Evolutionary conservation across 805 yeast genomes (phyloP).

Genomic region (Lipomyces lipofer): DNA sequence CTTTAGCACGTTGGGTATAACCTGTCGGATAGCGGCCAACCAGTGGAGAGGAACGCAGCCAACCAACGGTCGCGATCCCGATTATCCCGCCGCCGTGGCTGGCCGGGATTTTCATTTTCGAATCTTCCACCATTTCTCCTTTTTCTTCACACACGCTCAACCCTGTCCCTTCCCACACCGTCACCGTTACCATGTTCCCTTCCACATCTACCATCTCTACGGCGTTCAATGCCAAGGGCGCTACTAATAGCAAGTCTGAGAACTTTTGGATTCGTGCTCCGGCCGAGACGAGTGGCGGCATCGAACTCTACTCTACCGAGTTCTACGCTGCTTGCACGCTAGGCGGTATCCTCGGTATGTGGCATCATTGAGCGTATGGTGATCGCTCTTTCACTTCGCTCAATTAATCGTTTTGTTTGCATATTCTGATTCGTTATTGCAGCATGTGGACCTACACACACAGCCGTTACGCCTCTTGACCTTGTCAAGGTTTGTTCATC

Average conservation of each 20-base stretch:
- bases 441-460: conserved; percentile 97
- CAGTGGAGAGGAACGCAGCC: background rate
- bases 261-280: conserved; percentile 37
- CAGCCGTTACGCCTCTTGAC: conserved; percentile 90
- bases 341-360: conserved; percentile 62
- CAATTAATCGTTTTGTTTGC: conserved; percentile 1
- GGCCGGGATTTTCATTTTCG: background rate
- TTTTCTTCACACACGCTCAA: background rate
- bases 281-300: conserved; percentile 37
- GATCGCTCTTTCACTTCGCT: background rate
- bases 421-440: background rate
- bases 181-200: conserved; percentile 43
- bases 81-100: background rate
- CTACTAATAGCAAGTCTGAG: conserved; percentile 32
- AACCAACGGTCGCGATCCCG: background rate
- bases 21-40: too few species aligned
- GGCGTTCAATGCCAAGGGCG: conserved; percentile 43
- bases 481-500: conserved; percentile 58
- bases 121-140: background rate
- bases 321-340: conserved; percentile 72
- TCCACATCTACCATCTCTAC: conserved; percentile 41
- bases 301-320: conserved; percentile 58
- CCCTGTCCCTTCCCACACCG: background rate
- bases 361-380: too few species aligned
- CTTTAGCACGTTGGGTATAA: too few species aligned